These are phyloP conservation scores for Saccharomycopsis amapae DNA, from an alignment of 805 yeast genomes.

Conservation along the genomic window DNA sequence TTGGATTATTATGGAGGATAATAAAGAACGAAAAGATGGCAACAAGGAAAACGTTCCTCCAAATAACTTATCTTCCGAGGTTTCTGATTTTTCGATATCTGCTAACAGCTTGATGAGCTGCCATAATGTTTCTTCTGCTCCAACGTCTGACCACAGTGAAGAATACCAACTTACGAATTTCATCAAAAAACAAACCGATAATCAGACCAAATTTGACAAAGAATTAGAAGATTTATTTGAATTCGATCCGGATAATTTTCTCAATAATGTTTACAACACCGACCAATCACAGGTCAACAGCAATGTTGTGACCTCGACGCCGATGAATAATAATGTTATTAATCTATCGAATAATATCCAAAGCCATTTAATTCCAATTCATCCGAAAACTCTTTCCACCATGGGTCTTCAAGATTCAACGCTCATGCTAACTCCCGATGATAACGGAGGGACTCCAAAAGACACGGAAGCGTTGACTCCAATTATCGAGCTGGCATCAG, in stretches of 20 bases:
- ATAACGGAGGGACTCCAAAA: slow-evolving; percentile 17
- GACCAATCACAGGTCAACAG: too few species aligned
- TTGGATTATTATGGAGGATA: slow-evolving; percentile 14
- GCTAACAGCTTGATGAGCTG: not conserved
- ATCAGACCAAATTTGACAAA: not conserved
- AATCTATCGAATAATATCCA: not conserved
- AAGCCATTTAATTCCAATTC: not conserved
- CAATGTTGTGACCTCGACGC: too few species aligned
- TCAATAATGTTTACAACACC: slow-evolving; percentile 1
- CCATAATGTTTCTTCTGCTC: not conserved
- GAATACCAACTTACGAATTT: not conserved
- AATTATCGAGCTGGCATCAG: slow-evolving; percentile 12
- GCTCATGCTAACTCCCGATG: slow-evolving; percentile 8
- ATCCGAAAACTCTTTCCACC: not conserved
- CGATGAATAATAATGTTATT: not conserved
- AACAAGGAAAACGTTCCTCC: not conserved
- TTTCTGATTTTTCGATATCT: not conserved
- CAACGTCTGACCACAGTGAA: not conserved
- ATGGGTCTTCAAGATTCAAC: not conserved
- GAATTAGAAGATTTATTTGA: slow-evolving; percentile 4
- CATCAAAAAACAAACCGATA: not conserved
- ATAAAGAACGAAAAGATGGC: not conserved
- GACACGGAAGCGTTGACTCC: slow-evolving; percentile 20
- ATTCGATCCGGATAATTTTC: slow-evolving; percentile 13
- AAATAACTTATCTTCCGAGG: not conserved